These are phyloP conservation scores for Ochromonas danica DNA, from an alignment of 108 stramenopile genomes.

Conservation along the genomic window DNA sequence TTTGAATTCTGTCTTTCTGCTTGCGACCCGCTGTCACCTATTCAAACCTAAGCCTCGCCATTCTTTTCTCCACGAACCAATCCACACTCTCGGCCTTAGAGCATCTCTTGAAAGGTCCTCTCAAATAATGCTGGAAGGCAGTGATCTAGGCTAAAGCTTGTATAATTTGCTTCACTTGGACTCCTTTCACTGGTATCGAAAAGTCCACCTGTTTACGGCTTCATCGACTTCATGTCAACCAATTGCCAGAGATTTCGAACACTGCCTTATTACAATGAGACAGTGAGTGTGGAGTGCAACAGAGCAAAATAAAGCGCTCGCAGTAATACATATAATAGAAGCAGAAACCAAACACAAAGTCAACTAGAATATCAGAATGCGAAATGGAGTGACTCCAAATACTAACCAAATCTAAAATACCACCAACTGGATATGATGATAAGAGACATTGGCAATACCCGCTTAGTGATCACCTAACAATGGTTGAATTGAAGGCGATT, in stretches of 20 bases:
- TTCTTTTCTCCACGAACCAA: no score
- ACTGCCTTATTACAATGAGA: conserved; percentile 40
- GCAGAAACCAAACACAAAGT: no score
- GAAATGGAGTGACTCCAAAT: conserved; percentile 62
- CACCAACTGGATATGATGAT: conserved; percentile 50
- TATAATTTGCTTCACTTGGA: conserved; percentile 58
- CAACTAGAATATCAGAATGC: conserved; percentile 61
- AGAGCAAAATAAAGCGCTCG: conserved; percentile 54
- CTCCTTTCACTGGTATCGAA: conserved; percentile 48
- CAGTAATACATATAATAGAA: no score
- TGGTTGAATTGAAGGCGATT: conserved; percentile 55
- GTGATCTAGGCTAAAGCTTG: conserved; percentile 52
- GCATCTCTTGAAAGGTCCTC: conserved; percentile 47
- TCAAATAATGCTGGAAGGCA: conserved; percentile 46
- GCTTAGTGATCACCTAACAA: conserved; percentile 55
- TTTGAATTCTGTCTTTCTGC: conserved; percentile 53
- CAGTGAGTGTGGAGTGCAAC: conserved; percentile 50
- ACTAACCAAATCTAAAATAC: conserved; percentile 49
- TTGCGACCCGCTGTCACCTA: conserved; percentile 41
- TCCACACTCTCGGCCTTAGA: conserved; percentile 29
- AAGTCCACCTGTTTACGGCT: background rate
- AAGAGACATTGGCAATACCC: conserved; percentile 60
- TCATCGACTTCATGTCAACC: conserved; percentile 43
- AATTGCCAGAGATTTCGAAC: conserved; percentile 33
- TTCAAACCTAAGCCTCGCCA: conserved; percentile 37